A percentile compares a stretch with the other conserved stretches of the same genome.
Evolutionary conservation across 306 rosid genomes (phyloP).

Genomic region (Corylus americana): DNA sequence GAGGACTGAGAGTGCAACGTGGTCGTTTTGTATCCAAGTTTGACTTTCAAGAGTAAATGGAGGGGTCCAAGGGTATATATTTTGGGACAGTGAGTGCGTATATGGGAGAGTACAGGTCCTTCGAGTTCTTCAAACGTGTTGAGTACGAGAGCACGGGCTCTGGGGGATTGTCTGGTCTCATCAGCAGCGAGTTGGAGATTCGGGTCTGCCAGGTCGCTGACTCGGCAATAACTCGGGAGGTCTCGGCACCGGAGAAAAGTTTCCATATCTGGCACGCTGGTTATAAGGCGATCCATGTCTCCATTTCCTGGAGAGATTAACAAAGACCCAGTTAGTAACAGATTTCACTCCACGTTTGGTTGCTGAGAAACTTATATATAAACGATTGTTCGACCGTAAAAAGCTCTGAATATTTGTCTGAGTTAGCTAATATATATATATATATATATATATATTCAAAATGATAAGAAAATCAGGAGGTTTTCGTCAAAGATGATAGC

Average conservation of each 20-base stretch:
- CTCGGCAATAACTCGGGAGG: slow-evolving; percentile 32
- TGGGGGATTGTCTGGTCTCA: slow-evolving; percentile 12
- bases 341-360: not conserved
- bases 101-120: slow-evolving; percentile 30
- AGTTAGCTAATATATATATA: too few species aligned
- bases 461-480: too few species aligned
- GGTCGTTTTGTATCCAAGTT: not conserved
- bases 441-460: too few species aligned
- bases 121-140: slow-evolving; percentile 75
- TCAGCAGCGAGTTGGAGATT: not conserved
- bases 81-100: slow-evolving; percentile 28
- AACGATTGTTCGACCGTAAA: too few species aligned
- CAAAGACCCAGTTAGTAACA: not conserved
- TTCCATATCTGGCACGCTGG: slow-evolving; percentile 35
- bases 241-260: slow-evolving; percentile 37
- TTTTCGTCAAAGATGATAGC: too few species aligned
- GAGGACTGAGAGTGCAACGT: not conserved
- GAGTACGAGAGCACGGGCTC: slow-evolving; percentile 40
- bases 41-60: slow-evolving; percentile 28
- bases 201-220: not conserved
- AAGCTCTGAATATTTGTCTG: too few species aligned
- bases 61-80: slow-evolving; percentile 40
- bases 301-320: slow-evolving; percentile 32
- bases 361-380: too few species aligned
- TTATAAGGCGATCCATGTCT: slow-evolving; percentile 55